phyloP scores from a whole-genome alignment of 1,139 yeast species.

The Pichia sp. region DNA sequence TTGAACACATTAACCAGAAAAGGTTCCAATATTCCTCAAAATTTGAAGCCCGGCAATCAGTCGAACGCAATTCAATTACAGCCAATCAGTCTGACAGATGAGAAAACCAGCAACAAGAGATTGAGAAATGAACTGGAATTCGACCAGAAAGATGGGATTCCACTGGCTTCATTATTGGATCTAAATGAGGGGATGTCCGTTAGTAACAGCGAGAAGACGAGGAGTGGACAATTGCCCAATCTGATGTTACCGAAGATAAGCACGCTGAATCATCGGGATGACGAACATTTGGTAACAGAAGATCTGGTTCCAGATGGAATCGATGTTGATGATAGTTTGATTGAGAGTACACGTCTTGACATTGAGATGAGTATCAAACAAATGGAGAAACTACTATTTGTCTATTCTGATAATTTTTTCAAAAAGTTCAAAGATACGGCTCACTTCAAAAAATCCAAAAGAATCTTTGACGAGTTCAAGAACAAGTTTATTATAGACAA shows the following conservation, averaged over 20 bases:
- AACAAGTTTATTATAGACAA: conserved; percentile 43
- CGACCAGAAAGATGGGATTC: neutral
- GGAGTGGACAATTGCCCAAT: too few relatives aligned
- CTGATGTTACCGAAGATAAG: too few relatives aligned
- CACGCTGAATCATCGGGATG: too few relatives aligned
- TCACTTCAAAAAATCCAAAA: conserved; percentile 38
- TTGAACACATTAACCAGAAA: too few relatives aligned
- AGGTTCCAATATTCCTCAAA: too few relatives aligned
- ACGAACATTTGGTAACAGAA: too few relatives aligned
- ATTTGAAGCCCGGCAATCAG: too few relatives aligned
- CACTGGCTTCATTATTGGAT: neutral
- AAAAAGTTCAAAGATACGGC: conserved; percentile 32
- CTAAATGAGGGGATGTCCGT: neutral
- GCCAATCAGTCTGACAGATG: too few relatives aligned
- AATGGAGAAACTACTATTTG: conserved; percentile 40
- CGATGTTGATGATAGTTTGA: too few relatives aligned
- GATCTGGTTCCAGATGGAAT: too few relatives aligned
- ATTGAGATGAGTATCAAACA: conserved; percentile 31
- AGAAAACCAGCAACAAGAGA: too few relatives aligned
- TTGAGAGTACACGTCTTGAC: neutral
- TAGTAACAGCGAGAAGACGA: conserved; percentile 4
- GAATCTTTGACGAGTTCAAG: conserved; percentile 43
- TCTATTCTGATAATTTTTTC: conserved; percentile 43
- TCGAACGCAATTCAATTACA: too few relatives aligned
- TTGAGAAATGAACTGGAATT: neutral